Conservation (phyloP, 257 asterid species). For the Paulownia fortunei region DNA sequence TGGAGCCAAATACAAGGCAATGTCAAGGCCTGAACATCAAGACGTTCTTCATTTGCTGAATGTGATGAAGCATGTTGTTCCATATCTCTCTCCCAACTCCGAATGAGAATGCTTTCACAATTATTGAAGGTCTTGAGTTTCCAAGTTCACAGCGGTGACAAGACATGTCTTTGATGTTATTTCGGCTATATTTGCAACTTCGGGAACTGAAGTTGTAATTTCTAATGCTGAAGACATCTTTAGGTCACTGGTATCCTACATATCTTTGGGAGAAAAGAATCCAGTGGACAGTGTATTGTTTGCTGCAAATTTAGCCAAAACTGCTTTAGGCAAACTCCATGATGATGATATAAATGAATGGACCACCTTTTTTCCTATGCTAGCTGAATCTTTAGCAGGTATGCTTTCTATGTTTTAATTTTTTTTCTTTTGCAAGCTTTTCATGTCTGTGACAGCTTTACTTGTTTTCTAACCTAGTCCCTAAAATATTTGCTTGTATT, state of each 20-base stretch:
- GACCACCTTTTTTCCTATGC: slow-evolving; percentile 50
- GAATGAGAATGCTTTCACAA: slow-evolving; percentile 51
- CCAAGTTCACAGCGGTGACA: slow-evolving; percentile 57
- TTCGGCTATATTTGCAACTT: slow-evolving; percentile 56
- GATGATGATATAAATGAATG: slow-evolving; percentile 49
- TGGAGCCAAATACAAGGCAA: slow-evolving; percentile 44
- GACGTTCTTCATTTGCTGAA: slow-evolving; percentile 71
- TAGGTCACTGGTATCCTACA: slow-evolving; percentile 58
- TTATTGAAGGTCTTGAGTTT: slow-evolving; percentile 52
- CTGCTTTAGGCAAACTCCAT: slow-evolving; percentile 57
- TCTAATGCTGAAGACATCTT: slow-evolving; percentile 60
- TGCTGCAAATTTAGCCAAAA: slow-evolving; percentile 76
- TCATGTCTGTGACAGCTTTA: slow-evolving; percentile 16
- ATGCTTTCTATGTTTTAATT: slow-evolving; percentile 17
- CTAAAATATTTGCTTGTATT: neutral
- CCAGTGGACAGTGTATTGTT: slow-evolving; percentile 67
- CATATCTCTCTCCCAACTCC: slow-evolving; percentile 61
- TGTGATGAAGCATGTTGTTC: slow-evolving; percentile 66
- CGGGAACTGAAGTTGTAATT: slow-evolving; percentile 51
- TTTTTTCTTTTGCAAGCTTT: neutral
- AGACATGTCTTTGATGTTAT: slow-evolving; percentile 70
- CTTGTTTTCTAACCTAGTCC: neutral
- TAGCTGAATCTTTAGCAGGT: slow-evolving; percentile 69
- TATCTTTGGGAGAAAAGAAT: slow-evolving; percentile 55
- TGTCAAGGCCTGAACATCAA: slow-evolving; percentile 61